Evolutionary conservation across 148 eudicot genomes (phyloP).

Genomic region (Cornus florida): DNA sequence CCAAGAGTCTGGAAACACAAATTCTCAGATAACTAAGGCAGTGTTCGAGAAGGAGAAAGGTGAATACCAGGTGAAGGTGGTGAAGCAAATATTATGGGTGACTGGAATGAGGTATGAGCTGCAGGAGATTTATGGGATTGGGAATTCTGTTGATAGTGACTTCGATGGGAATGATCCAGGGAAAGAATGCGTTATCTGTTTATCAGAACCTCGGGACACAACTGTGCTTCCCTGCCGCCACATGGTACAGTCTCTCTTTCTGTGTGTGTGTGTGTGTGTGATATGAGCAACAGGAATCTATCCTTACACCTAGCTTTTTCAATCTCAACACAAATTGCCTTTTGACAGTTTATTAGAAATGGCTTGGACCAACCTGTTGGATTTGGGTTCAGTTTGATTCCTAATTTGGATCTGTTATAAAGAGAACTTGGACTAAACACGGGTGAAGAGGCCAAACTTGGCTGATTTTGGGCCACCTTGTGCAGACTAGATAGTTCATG

Average conservation of each 20-base stretch:
- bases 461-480: too few relatives aligned
- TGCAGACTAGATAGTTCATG: too few relatives aligned
- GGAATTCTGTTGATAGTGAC: constrained; percentile 80
- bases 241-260: constrained; percentile 56
- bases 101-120: constrained; percentile 82
- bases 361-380: too few relatives aligned
- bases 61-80: constrained; percentile 66
- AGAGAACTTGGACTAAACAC: too few relatives aligned
- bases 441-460: too few relatives aligned
- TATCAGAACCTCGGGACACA: constrained; percentile 93
- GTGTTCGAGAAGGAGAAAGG: constrained; percentile 88
- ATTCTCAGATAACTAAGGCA: constrained; percentile 89
- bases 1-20: constrained; percentile 39
- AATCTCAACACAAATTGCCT: too few relatives aligned
- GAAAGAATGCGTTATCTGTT: constrained; percentile 97
- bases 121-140: constrained; percentile 95
- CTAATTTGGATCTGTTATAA: too few relatives aligned
- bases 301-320: too few relatives aligned
- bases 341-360: too few relatives aligned
- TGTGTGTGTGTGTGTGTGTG: neutral
- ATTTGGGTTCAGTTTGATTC: too few relatives aligned
- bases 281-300: neutral
- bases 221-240: constrained; percentile 97
- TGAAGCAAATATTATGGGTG: constrained; percentile 90
- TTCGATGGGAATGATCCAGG: constrained; percentile 84